Evolutionary conservation across 2,329 filamentous ascomycete species (phyloP).

Genomic region (Acephala macrosclerotiorum): DNA sequence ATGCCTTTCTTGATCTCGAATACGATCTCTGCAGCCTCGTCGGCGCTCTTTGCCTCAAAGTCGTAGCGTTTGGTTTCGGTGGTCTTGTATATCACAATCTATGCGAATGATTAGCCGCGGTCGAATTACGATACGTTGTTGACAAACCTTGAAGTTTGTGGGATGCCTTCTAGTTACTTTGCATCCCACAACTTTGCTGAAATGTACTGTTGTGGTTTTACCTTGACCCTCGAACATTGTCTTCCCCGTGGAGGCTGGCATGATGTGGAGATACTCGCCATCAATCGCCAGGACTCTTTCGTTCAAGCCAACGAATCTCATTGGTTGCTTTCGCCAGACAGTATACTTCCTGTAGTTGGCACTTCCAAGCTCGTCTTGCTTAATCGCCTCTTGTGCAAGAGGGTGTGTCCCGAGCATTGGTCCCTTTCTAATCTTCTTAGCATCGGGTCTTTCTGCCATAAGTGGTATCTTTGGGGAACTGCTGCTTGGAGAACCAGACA

Average conservation of each 20-base stretch:
- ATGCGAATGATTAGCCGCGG: constrained; percentile 54
- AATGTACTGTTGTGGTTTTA: constrained; percentile 83
- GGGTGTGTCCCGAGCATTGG: constrained; percentile 69
- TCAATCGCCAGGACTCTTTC: constrained; percentile 82
- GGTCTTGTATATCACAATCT: constrained; percentile 77
- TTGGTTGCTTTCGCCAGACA: constrained; percentile 83
- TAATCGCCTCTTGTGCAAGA: constrained; percentile 68
- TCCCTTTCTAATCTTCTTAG: constrained; percentile 58
- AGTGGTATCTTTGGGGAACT: constrained; percentile 71
- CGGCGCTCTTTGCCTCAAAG: constrained; percentile 77
- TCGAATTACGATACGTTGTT: constrained; percentile 65
- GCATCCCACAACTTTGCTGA: constrained; percentile 81
- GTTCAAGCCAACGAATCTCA: constrained; percentile 79
- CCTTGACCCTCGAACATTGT: constrained; percentile 67
- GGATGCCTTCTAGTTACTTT: constrained; percentile 83
- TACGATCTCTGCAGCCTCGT: constrained; percentile 82
- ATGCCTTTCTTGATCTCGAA: constrained; percentile 80
- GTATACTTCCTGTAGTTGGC: constrained; percentile 77
- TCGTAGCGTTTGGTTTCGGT: constrained; percentile 84
- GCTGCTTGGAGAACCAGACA: constrained; percentile 70
- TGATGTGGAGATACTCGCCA: constrained; percentile 86
- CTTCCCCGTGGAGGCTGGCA: constrained; percentile 74
- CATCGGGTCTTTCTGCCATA: constrained; percentile 50
- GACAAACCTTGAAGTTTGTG: constrained; percentile 77
- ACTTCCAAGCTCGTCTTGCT: constrained; percentile 63